phyloP scores from a whole-genome alignment of 208 protist species.

The Herpetomonas tarakana region DNA sequence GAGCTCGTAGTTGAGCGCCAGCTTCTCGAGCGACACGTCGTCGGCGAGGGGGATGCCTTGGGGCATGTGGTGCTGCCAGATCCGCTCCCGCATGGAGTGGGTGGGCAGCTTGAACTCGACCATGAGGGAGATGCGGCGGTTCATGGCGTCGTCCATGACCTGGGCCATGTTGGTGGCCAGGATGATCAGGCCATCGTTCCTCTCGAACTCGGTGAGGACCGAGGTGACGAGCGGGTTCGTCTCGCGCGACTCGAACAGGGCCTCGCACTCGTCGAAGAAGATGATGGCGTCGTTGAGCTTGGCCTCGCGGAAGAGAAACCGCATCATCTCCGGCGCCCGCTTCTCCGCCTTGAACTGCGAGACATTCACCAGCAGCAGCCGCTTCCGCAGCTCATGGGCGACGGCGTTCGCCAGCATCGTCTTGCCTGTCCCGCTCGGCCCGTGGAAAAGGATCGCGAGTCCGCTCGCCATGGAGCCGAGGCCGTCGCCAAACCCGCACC shows the following conservation, averaged over 20 bases:
- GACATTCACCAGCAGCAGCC: conserved; percentile 86
- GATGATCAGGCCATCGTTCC: conserved; percentile 87
- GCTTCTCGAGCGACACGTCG: conserved; percentile 61
- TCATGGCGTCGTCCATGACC: conserved; percentile 92
- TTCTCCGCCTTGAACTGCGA: conserved; percentile 68
- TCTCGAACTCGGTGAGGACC: conserved; percentile 91
- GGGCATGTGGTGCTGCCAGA: conserved; percentile 84
- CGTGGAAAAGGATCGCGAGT: conserved; percentile 91
- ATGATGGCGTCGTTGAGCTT: conserved; percentile 90
- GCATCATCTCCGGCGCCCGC: conserved; percentile 70
- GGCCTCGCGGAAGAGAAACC: conserved; percentile 91
- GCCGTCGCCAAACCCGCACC: conserved; percentile 75
- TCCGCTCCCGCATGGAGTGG: conserved; percentile 79
- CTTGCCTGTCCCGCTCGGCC: conserved; percentile 91
- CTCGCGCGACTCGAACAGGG: conserved; percentile 85
- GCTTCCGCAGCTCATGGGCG: conserved; percentile 82
- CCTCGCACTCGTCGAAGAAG: conserved; percentile 95
- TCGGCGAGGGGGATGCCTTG: conserved; percentile 34
- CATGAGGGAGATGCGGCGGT: conserved; percentile 90
- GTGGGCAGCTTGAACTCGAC: conserved; percentile 89
- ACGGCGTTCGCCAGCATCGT: conserved; percentile 94
- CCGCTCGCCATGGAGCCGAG: conserved; percentile 57
- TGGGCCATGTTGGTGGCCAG: conserved; percentile 91
- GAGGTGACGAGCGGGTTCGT: conserved; percentile 76
- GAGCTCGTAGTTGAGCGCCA: conserved; percentile 88